Evolutionary conservation across 768 basidiomycete genomes (phyloP), one percentile per base, ranked within the genome.

Genomic region (Brasilioporus rufonigricans): DNA sequence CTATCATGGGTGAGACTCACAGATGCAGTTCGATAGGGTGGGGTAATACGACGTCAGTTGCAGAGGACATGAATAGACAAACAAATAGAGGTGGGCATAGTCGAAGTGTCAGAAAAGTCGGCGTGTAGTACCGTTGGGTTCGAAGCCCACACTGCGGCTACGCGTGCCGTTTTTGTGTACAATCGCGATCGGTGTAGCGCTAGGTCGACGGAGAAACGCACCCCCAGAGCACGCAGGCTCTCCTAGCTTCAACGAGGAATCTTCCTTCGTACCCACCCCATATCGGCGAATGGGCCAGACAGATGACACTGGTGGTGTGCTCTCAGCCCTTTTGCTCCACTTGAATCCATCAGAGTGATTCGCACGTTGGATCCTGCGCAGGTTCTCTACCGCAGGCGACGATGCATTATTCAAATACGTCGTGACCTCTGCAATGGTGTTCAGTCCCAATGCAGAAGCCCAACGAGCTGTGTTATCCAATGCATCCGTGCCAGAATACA

Each of bases 401-500:
- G 57, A 52, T 19, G 32, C 27, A 41, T 58, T 53, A 12, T 56
- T 58, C 23, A 59, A 43, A 50, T 50, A 57, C n/a, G 61, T 52
- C 11, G 50, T 52, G 12, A 56, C 49, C 49, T 71, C 65, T 41
- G 67, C 63, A 35, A 63, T 65, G 10, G 66, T 43, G 29, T 59
- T 61, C 5, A 61, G 35, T 13, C 56, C 51, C 43, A 70, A 39
- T 4, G 59, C 54, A 35, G 59, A 71, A 13, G 69, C 65, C 67
- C 67, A 69, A 14, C 56, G 65, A 41, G 67, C 63, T 21, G 68
- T 71, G 46, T 59, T 60, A 31, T 61, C 65, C 55, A 71, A 48
- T 11, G 44, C 49, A 27, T 71, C 69, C 19, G 48, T 53, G 51
- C 60, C 62, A 27, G 60, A 36, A 44, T 55, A 61, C 43, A 60